Conservation (phyloP, 176 grass and related monocot species). For the Calamus simplicifolius region DNA sequence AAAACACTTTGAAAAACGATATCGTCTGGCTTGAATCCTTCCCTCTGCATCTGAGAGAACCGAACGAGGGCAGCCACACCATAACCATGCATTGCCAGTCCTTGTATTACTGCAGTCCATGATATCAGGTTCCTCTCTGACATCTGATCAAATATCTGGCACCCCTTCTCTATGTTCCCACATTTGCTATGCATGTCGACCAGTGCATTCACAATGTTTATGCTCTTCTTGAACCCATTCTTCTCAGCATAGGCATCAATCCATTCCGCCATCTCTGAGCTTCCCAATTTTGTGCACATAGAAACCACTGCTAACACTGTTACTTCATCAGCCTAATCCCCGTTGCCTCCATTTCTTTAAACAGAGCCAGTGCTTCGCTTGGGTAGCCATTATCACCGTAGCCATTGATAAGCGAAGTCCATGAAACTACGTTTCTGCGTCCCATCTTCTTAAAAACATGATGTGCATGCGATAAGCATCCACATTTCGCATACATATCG, state of each 20-base stretch:
- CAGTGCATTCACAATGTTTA: slow-evolving; percentile 29
- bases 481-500: slow-evolving; percentile 36
- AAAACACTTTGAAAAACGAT: slow-evolving; percentile 33
- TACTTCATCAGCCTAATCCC: slow-evolving; percentile 31
- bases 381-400: slow-evolving; percentile 23
- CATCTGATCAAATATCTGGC: slow-evolving; percentile 33
- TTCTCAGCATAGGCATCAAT: slow-evolving; percentile 17
- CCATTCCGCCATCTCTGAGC: slow-evolving; percentile 19
- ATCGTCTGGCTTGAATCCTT: slow-evolving; percentile 48
- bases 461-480: slow-evolving; percentile 6
- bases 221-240: slow-evolving; percentile 18
- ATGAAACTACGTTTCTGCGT: slow-evolving; percentile 34
- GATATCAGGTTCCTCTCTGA: slow-evolving; percentile 31
- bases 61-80: slow-evolving; percentile 32
- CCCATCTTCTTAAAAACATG: slow-evolving; percentile 14
- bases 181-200: slow-evolving; percentile 50
- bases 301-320: slow-evolving; percentile 42
- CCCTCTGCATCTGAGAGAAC: slow-evolving; percentile 48
- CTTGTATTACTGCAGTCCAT: slow-evolving; percentile 48
- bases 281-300: slow-evolving; percentile 27
- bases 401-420: slow-evolving; percentile 56
- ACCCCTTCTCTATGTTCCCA: slow-evolving; percentile 34
- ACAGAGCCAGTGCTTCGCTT: slow-evolving; percentile 20
- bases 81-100: slow-evolving; percentile 39
- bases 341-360: slow-evolving; percentile 34